Evolutionary conservation across 1,284 basidiomycete species (phyloP), one percentile per base, ranked within the genome.

Genomic region (Cerrena zonata): DNA sequence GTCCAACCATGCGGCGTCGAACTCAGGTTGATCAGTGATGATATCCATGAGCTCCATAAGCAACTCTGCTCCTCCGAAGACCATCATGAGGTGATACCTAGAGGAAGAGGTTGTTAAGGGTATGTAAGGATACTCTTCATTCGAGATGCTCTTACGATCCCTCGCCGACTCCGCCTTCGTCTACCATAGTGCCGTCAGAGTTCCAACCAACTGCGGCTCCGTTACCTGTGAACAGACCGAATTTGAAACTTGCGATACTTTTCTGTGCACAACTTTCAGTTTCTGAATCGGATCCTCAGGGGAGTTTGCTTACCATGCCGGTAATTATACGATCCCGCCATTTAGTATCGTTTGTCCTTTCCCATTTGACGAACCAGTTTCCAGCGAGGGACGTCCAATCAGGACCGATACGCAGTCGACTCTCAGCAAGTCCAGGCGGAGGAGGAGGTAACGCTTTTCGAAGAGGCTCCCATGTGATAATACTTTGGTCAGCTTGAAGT

Each of bases 341-440:
- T 49, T 66, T 61, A 2, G 60, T 53, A 49, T 73, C 69, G 48
- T 71, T 72, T 62, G 70, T 72, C 22, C 72, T 56, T 51, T 74
- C 72, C 72, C 72, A 73, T 55, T 73, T 69, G 10, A 66, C 69
- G 50, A 72, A 73, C 72, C 72, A 73, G 50, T 73, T 73, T 3
- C 71, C 70, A 3, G 69, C 70, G 26, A 73, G 54, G 0, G 71
- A 63, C 0, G 65, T 69, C 71, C 72, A 74, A 53, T 73, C 72
- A 0, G 72, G 72, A 1, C 71, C 72, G 46, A 70, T 71, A 18
- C 72, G 61, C 10, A 73, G 60, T 10, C 71, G 56, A 22, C 69
- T 69, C n/a, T 69, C 70, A 2, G 69, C 70, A 42, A 42, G 19
- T 27, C 60, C 59, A 1, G 69, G 68, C 25, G 63, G 64, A 5